Percentiles rank a stretch among this genome's conserved stretches.
These are phyloP conservation scores for Hyphopichia fennica DNA, from an alignment of 1,139 yeast genomes.

Conservation along the genomic window DNA sequence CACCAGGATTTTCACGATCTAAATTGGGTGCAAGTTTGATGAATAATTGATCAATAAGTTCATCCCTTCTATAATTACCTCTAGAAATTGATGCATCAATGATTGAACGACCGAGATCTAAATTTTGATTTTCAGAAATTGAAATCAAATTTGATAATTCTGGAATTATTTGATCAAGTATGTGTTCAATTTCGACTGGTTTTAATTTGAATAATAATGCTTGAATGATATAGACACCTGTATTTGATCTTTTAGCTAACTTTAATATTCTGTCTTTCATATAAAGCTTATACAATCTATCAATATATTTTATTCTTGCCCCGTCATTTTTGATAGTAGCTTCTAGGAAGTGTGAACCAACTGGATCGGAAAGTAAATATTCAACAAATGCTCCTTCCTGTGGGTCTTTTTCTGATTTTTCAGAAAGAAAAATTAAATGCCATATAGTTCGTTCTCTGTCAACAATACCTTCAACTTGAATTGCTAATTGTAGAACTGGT, in stretches of 20 bases:
- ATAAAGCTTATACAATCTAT: slow-evolving; percentile 67
- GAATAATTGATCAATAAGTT: slow-evolving; percentile 60
- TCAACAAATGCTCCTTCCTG: slow-evolving; percentile 84
- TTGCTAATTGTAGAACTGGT: slow-evolving; percentile 78
- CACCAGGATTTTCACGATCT: slow-evolving; percentile 33
- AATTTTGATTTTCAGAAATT: slow-evolving; percentile 50
- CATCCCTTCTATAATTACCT: slow-evolving; percentile 62
- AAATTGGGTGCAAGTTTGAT: slow-evolving; percentile 58
- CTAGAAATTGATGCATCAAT: slow-evolving; percentile 66
- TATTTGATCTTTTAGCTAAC: slow-evolving; percentile 73
- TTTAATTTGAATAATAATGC: slow-evolving; percentile 62
- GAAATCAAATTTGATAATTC: slow-evolving; percentile 61
- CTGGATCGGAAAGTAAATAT: slow-evolving; percentile 78
- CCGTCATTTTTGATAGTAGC: slow-evolving; percentile 59
- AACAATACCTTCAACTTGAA: slow-evolving; percentile 80
- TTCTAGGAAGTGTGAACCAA: slow-evolving; percentile 90
- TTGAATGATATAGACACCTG: slow-evolving; percentile 83
- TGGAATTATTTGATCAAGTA: slow-evolving; percentile 71
- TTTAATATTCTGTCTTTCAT: slow-evolving; percentile 73
- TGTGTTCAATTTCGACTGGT: slow-evolving; percentile 56
- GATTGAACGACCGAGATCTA: slow-evolving; percentile 68
- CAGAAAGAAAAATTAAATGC: slow-evolving; percentile 51
- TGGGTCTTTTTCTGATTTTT: slow-evolving; percentile 49
- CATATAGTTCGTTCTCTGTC: slow-evolving; percentile 70
- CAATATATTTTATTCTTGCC: slow-evolving; percentile 67